Conservation (phyloP, 1,139 yeast genomes). For the Protomyces lactucae-debilis region DNA sequence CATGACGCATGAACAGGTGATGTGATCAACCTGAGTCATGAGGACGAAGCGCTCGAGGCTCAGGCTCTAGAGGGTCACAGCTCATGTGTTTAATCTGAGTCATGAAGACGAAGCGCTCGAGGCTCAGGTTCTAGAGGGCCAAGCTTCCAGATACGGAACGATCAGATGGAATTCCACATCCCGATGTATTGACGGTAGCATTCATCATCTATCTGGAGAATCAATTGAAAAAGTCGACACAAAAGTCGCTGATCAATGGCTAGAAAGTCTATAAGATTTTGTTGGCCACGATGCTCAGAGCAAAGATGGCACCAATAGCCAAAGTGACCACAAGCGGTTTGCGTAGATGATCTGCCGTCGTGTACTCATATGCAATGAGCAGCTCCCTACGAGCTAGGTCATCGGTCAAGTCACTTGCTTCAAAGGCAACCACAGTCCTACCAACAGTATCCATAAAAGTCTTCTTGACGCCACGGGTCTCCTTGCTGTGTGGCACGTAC, state of each 20-base stretch:
- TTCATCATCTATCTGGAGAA: too few species aligned
- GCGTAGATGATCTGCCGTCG: not conserved
- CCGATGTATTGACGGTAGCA: not conserved
- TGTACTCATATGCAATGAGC: conserved; percentile 12
- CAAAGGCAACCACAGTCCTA: conserved; percentile 67
- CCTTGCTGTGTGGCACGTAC: conserved; percentile 48
- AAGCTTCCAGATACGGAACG: too few species aligned
- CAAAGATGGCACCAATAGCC: conserved; percentile 4
- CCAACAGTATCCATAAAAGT: conserved; percentile 67
- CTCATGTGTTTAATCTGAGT: too few species aligned
- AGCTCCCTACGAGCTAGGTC: conserved; percentile 58
- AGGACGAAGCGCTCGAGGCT: too few species aligned
- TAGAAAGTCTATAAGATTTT: conserved; percentile 46
- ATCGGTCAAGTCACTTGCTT: conserved; percentile 62
- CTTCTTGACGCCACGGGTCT: conserved; percentile 48
- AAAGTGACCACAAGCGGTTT: conserved; percentile 14
- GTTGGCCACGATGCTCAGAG: not conserved
- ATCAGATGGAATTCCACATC: too few species aligned
- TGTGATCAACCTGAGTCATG: too few species aligned
- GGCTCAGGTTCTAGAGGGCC: too few species aligned
- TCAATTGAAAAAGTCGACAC: conserved; percentile 82
- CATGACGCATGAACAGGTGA: too few species aligned
- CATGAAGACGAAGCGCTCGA: too few species aligned
- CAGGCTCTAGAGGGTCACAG: too few species aligned
- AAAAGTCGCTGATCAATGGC: conserved; percentile 62